Evolutionary conservation across 371 early-diverging fungal species (phyloP).

Genomic region (Saksenaea oblongispora): DNA sequence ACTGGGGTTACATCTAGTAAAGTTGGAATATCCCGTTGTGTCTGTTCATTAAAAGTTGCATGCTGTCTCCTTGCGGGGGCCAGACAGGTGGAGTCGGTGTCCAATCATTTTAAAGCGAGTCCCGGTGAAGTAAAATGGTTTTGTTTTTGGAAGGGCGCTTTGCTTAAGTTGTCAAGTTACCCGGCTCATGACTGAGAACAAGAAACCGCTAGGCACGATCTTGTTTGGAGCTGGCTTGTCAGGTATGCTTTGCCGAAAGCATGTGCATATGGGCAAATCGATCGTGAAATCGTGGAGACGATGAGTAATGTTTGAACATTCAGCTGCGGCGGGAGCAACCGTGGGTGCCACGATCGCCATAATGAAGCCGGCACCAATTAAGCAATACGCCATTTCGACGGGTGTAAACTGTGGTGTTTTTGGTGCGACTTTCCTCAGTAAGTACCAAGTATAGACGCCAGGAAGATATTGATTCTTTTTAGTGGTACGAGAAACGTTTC

Average conservation of each 20-base stretch:
- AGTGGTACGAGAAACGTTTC: conserved; percentile 57
- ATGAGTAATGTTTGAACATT: background rate
- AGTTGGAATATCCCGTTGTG: too few relatives aligned
- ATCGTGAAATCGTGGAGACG: background rate
- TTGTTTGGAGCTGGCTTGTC: background rate
- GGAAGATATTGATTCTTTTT: background rate
- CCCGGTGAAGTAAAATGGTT: background rate
- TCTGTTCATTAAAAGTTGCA: too few relatives aligned
- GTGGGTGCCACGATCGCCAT: conserved; percentile 53
- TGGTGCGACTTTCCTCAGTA: conserved; percentile 52
- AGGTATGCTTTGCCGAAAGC: background rate
- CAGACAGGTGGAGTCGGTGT: too few relatives aligned
- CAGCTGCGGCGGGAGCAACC: conserved; percentile 48
- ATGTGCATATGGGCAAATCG: background rate
- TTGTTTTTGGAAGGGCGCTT: background rate
- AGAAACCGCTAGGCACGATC: background rate
- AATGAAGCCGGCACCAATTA: conserved; percentile 37
- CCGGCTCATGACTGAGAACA: background rate
- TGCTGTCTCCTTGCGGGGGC: too few relatives aligned
- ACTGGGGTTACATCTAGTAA: too few relatives aligned
- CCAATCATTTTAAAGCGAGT: too few relatives aligned
- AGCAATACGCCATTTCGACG: conserved; percentile 34
- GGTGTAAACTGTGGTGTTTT: conserved; percentile 47
- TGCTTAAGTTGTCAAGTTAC: background rate
- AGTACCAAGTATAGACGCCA: background rate